Percentiles rank a stretch among this genome's conserved stretches.
phyloP scores from a whole-genome alignment of 1,284 basidiomycete species.

The Fomitopsis schrenkii region DNA sequence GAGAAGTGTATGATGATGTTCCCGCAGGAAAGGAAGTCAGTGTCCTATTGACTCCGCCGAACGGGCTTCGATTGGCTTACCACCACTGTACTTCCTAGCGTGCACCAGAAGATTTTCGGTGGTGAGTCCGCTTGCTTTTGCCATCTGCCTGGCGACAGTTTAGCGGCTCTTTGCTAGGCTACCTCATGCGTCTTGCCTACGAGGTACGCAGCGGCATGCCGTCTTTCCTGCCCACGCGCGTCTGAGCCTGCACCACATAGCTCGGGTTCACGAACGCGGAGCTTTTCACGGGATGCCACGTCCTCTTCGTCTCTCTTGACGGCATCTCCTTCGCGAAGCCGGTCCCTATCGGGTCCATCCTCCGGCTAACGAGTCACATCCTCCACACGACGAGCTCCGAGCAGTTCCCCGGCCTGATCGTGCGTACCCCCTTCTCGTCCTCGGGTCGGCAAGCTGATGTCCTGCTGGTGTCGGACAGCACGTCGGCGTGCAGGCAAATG shows the following conservation, averaged over 20 bases:
- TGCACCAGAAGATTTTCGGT: constrained; percentile 82
- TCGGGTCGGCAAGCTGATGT: no score
- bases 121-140: constrained; percentile 27
- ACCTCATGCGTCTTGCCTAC: constrained; percentile 64
- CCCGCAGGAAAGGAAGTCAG: constrained; percentile 80
- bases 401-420: constrained; percentile 46
- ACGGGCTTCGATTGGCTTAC: not conserved
- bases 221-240: not conserved
- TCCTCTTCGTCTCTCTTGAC: constrained; percentile 76
- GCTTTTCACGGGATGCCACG: constrained; percentile 63
- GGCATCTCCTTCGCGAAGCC: constrained; percentile 78
- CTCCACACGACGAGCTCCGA: constrained; percentile 46
- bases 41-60: constrained; percentile 4
- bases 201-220: constrained; percentile 36
- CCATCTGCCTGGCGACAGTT: not conserved
- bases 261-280: constrained; percentile 74
- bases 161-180: constrained; percentile 30
- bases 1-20: constrained; percentile 80
- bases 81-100: constrained; percentile 31
- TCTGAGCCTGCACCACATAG: constrained; percentile 29
- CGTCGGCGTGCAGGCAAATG: constrained; percentile 70
- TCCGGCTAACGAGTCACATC: constrained; percentile 67
- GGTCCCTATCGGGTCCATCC: constrained; percentile 78
- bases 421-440: constrained; percentile 27
- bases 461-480: constrained; percentile 36